These are phyloP conservation scores for Penicillium rolfsii DNA, from an alignment of 2,329 filamentous ascomycete genomes.

Conservation along the genomic window DNA sequence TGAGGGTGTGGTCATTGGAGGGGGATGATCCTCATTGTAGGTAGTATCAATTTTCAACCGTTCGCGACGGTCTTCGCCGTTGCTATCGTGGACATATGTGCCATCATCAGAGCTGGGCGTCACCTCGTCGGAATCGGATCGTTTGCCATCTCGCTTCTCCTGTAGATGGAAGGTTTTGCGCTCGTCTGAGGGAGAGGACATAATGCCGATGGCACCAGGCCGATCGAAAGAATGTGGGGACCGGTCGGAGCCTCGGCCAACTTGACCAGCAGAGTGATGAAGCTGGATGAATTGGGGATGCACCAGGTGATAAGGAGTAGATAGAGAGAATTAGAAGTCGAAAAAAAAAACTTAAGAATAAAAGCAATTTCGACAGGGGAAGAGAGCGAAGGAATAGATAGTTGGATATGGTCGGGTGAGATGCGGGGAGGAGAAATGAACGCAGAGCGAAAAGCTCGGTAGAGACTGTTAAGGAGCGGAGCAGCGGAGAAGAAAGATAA, in stretches of 20 bases:
- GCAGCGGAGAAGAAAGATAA: neutral
- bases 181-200: conserved; percentile 43
- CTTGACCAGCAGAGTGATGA: conserved; percentile 12
- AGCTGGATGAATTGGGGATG: neutral
- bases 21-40: conserved; percentile 14
- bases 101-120: conserved; percentile 37
- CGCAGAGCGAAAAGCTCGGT: neutral
- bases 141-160: conserved; percentile 32
- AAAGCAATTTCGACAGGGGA: too few species aligned
- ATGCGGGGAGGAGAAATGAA: neutral
- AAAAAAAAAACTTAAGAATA: neutral
- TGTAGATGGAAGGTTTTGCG: conserved; percentile 29
- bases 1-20: conserved; percentile 53
- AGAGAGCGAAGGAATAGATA: too few species aligned
- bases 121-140: conserved; percentile 30
- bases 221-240: conserved; percentile 21
- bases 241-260: conserved; percentile 8
- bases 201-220: conserved; percentile 38
- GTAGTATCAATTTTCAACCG: conserved; percentile 35
- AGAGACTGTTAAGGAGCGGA: conserved; percentile 2
- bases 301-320: neutral
- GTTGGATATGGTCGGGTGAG: too few species aligned
- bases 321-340: neutral
- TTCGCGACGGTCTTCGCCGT: conserved; percentile 15
- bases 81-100: conserved; percentile 34